These are phyloP conservation scores for Cydonia oblonga DNA, from an alignment of 331 rosid genomes.

Conservation along the genomic window DNA sequence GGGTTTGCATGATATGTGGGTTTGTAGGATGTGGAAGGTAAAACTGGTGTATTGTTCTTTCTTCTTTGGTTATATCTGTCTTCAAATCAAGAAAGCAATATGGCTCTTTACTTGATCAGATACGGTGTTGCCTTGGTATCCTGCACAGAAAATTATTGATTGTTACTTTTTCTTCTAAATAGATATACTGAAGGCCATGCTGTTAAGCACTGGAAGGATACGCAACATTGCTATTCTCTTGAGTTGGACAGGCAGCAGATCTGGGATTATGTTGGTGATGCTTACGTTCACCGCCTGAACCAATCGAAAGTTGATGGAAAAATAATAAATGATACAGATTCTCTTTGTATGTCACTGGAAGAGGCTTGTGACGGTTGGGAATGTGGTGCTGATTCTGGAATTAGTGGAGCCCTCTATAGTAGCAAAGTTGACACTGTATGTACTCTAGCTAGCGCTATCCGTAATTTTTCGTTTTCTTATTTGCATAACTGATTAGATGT, in stretches of 20 bases:
- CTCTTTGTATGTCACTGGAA: constrained; percentile 39
- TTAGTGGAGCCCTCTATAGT: constrained; percentile 59
- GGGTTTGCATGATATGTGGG: constrained; percentile 90
- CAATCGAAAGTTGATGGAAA: constrained; percentile 81
- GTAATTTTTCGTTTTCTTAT: neutral
- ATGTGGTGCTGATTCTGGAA: constrained; percentile 60
- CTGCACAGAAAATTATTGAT: neutral
- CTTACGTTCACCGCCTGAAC: constrained; percentile 76
- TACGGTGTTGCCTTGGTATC: neutral
- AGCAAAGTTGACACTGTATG: constrained; percentile 91
- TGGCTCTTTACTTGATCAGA: neutral
- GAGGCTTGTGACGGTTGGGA: constrained; percentile 66
- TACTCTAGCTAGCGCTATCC: neutral
- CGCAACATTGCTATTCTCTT: constrained; percentile 90
- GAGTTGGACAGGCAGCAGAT: constrained; percentile 79
- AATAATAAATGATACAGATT: constrained; percentile 37
- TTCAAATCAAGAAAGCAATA: neutral
- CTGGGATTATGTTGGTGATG: constrained; percentile 91
- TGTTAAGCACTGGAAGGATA: constrained; percentile 66
- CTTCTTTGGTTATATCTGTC: constrained; percentile 9
- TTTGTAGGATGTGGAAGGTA: constrained; percentile 98
- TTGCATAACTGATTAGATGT: constrained; percentile 19
- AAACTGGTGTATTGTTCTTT: neutral
- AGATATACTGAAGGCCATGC: constrained; percentile 97
- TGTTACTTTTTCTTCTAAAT: constrained; percentile 1